Evolutionary conservation across 2,329 filamentous ascomycete genomes (phyloP).

Genomic region (Myriosclerotinia duriaeana): DNA sequence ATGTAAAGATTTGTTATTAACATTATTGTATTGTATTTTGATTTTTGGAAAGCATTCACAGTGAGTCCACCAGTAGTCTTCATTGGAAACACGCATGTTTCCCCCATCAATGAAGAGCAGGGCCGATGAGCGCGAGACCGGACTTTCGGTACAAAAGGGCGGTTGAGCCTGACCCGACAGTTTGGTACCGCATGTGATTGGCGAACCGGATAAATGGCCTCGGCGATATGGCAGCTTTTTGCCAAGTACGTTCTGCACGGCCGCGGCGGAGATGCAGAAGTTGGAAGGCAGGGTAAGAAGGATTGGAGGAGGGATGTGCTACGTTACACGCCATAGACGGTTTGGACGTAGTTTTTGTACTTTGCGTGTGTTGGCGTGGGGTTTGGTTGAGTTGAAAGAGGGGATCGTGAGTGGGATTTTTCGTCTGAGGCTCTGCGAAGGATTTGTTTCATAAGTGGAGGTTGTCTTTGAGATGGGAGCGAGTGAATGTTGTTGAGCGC

Average conservation of each 20-base stretch:
- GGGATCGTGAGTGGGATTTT: not conserved
- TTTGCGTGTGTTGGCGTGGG: not conserved
- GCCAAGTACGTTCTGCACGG: not conserved
- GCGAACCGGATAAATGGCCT: not conserved
- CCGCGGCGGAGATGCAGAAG: not conserved
- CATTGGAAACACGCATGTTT: not conserved
- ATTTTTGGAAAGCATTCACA: no score
- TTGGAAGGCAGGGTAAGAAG: not conserved
- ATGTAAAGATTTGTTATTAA: no score
- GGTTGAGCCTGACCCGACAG: conserved; percentile 9
- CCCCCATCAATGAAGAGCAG: not conserved
- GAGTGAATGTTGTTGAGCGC: no score
- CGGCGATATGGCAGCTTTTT: not conserved
- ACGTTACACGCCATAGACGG: not conserved
- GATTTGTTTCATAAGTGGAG: no score
- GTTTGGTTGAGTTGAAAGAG: no score
- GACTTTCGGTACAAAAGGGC: not conserved
- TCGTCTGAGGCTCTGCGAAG: no score
- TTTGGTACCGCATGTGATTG: not conserved
- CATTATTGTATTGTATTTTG: no score
- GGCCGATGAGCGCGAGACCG: not conserved
- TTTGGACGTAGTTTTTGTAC: not conserved
- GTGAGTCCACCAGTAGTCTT: no score
- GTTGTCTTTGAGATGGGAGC: no score
- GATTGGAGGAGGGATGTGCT: not conserved